These are phyloP conservation scores for Lentinula novae-zelandiae DNA, from an alignment of 1,284 basidiomycete species.

Conservation along the genomic window DNA sequence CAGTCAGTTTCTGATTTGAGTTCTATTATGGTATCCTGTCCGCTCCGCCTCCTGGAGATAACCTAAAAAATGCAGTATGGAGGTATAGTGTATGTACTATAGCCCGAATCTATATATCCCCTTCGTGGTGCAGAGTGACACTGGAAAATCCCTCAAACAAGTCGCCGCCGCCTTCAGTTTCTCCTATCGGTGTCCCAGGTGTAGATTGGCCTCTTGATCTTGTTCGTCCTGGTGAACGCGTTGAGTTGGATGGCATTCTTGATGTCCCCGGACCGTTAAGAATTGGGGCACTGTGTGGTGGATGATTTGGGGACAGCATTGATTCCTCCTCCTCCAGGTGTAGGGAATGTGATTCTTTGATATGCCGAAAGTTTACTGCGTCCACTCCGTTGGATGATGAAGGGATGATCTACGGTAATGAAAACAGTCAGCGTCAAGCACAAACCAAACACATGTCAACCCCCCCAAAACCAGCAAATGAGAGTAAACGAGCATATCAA, in stretches of 20 bases:
- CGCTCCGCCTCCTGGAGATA: constrained; percentile 7
- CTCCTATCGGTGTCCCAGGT: constrained; percentile 19
- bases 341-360: constrained; percentile 87
- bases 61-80: constrained; percentile 1
- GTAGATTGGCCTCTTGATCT: neutral
- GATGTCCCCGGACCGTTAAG: neutral
- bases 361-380: constrained; percentile 86
- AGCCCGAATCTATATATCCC: constrained; percentile 39
- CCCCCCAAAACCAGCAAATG: constrained; percentile 1
- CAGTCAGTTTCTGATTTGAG: neutral
- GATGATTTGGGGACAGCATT: neutral
- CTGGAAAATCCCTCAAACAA: constrained; percentile 83
- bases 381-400: constrained; percentile 48
- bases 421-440: constrained; percentile 9
- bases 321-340: constrained; percentile 72
- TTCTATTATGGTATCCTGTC: neutral
- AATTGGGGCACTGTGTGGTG: constrained; percentile 2
- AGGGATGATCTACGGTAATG: constrained; percentile 69
- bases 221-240: neutral
- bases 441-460: constrained; percentile 9
- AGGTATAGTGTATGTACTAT: neutral
- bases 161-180: constrained; percentile 44
- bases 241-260: constrained; percentile 2
- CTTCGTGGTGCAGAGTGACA: constrained; percentile 84
- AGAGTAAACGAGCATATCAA: constrained; percentile 7